Base-by-base conservation (phyloP, 2,329 filamentous ascomycete species). In the Talaromyces sp. region DNA sequence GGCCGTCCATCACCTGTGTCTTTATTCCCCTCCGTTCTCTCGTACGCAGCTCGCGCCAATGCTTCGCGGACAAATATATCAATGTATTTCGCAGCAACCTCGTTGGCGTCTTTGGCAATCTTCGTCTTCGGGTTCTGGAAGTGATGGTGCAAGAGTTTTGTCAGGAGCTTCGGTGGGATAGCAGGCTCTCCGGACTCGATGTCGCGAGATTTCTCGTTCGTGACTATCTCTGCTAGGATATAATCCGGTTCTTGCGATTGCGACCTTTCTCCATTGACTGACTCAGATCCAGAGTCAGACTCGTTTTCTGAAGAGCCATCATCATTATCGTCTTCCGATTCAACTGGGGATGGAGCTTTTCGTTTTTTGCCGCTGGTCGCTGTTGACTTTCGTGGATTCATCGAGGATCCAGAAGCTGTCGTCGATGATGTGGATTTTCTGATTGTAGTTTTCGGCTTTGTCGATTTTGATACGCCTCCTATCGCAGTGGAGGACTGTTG, bases 51-150 rank as follows among this genome's bases (percentile, higher is more conserved):
- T 70, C 93, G 78, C 17, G 91, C 91, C 71, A 98, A 86, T 1
- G 91, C 91, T 78, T 98, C 93, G 63, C 89, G 83, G 58, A 96
- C 89, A 76, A 97, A 98, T 0, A 93, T 85, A 74, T 97, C 91
- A 75, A 97, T 83, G 72, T 98, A 98, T 76, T 89, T 91, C 14
- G 86, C 89, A 61, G 93, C 84, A 1, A 92, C 84, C 7, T 79
- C 82, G 71, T 93, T 90, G 4, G 91, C 91, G 69, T 92, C 89
- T 67, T 85, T 87, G 8, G 87, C 87, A 65, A 96, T 86, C 66
- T 88, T 82, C 26, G 89, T 93, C 59, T 84, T 82, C 55, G 89
- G 84, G 67, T 88, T 77, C 52, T 80, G 81, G 70, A 97, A 96
- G 71, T 89, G 86, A 67, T 93, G 86, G 71, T 96, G 88, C 35